Evolutionary conservation across 2,329 filamentous ascomycete genomes (phyloP).

Genomic region (Setomelanomma holmii): DNA sequence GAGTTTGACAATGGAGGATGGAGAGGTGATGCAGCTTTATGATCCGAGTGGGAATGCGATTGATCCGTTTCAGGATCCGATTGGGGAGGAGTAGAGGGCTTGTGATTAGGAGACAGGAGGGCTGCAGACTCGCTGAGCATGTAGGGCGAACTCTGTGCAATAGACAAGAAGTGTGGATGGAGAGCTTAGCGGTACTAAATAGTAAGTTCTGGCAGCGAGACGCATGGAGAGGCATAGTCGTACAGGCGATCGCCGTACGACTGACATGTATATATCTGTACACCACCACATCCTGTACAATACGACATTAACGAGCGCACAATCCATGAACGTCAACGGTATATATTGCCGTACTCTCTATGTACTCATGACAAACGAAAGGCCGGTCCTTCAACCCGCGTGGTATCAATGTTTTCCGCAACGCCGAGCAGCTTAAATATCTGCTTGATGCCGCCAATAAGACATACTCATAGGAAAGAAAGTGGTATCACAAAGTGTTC

Average conservation of each 20-base stretch:
- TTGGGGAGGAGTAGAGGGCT: slow-evolving; percentile 26
- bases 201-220: too few relatives aligned
- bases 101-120: not conserved
- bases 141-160: too few relatives aligned
- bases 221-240: too few relatives aligned
- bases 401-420: not conserved
- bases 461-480: slow-evolving; percentile 6
- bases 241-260: slow-evolving; percentile 11
- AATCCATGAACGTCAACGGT: not conserved
- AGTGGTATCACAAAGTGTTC: slow-evolving; percentile 42
- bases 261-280: slow-evolving; percentile 22
- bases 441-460: slow-evolving; percentile 6
- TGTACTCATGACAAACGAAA: not conserved
- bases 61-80: slow-evolving; percentile 67
- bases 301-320: not conserved
- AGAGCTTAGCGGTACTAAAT: too few relatives aligned
- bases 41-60: slow-evolving; percentile 61
- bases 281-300: slow-evolving; percentile 14
- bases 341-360: not conserved
- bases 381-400: not conserved
- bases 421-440: slow-evolving; percentile 1
- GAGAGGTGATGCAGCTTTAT: slow-evolving; percentile 76
- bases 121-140: too few relatives aligned
- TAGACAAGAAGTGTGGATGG: too few relatives aligned
- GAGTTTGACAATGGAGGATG: slow-evolving; percentile 76